Conservation (phyloP, 2,329 filamentous ascomycete genomes). For the Neopestalotiopsis clavispora region DNA sequence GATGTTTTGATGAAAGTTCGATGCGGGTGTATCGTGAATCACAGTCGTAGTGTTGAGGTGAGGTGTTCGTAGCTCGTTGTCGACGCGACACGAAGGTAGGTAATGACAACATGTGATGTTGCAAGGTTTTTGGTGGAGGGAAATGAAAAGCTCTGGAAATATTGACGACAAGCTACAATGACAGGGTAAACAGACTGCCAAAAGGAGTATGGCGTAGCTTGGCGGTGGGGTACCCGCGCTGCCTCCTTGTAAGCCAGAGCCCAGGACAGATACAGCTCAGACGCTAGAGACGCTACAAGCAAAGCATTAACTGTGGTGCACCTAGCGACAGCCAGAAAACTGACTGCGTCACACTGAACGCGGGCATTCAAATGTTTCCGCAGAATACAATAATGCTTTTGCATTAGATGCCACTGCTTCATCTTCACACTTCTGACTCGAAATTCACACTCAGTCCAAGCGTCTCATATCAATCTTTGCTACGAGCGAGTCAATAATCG, state of each 20-base stretch:
- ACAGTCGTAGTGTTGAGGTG: background rate
- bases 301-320: background rate
- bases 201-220: slow-evolving; percentile 15
- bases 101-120: slow-evolving; percentile 1
- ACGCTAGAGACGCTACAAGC: background rate
- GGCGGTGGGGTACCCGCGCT: slow-evolving; percentile 6
- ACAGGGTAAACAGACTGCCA: slow-evolving; percentile 23
- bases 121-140: slow-evolving; percentile 11
- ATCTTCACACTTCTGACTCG: too few relatives aligned
- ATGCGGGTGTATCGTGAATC: background rate
- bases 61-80: background rate
- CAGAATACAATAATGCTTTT: too few relatives aligned
- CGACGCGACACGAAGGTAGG: background rate
- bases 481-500: background rate
- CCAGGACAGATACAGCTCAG: background rate
- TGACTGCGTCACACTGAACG: too few relatives aligned
- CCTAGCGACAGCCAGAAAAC: too few relatives aligned
- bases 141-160: slow-evolving; percentile 1
- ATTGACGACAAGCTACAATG: slow-evolving; percentile 13
- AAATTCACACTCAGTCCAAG: too few relatives aligned
- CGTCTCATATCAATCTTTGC: background rate
- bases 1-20: background rate
- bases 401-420: too few relatives aligned
- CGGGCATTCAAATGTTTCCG: too few relatives aligned
- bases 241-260: background rate